Conservation (phyloP, 148 eudicot species). For the Vaccinium corymbosum region DNA sequence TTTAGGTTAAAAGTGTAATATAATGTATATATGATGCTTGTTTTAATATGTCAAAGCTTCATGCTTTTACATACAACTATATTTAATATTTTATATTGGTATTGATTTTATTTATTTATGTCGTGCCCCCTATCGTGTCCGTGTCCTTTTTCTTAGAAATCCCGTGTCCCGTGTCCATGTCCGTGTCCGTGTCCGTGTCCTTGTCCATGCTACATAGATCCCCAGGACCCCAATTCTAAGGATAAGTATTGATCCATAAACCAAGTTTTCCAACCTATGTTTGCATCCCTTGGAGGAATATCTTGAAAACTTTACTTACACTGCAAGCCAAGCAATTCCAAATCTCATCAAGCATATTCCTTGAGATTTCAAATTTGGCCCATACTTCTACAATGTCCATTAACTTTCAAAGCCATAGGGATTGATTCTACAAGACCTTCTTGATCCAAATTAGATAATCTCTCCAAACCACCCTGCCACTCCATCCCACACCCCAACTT, state of each 20-base stretch:
- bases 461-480: background rate
- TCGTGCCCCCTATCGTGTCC: too few species aligned
- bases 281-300: background rate
- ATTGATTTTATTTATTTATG: too few species aligned
- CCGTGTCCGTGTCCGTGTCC: too few species aligned
- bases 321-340: background rate
- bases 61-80: too few species aligned
- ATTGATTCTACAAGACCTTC: background rate
- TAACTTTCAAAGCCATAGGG: background rate
- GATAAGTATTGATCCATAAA: conserved; percentile 2
- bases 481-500: background rate
- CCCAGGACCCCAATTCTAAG: background rate
- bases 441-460: background rate
- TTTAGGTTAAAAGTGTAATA: too few species aligned
- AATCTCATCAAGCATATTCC: background rate
- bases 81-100: too few species aligned
- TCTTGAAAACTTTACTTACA: background rate
- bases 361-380: background rate
- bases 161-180: too few species aligned
- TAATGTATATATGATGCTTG: too few species aligned
- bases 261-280: background rate
- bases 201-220: too few species aligned
- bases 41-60: too few species aligned
- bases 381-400: background rate
- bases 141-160: too few species aligned